Conservation (phyloP, 176 grass and related monocot genomes). For the Aegilops speltoides region DNA sequence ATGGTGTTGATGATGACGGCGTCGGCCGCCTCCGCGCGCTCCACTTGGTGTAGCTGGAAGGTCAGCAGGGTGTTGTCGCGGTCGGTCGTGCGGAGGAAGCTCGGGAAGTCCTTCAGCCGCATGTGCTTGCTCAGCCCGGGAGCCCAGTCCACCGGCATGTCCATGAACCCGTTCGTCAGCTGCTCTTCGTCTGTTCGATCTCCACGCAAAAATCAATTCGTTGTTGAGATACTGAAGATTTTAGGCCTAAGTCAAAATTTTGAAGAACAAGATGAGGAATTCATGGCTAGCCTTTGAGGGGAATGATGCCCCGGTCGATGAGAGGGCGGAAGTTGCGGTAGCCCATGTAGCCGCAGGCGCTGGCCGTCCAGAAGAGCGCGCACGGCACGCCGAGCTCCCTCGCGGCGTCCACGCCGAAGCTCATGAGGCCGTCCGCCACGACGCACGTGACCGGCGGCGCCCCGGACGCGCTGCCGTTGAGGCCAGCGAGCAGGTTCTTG, state of each 20-base stretch:
- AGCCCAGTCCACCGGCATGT: constrained; percentile 22
- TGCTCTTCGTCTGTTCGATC: constrained; percentile 21
- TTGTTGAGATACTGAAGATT: background rate
- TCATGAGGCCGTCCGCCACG: constrained; percentile 36
- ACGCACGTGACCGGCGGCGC: constrained; percentile 25
- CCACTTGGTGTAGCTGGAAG: constrained; percentile 26
- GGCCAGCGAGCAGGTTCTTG: constrained; percentile 15
- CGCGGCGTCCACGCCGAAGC: constrained; percentile 38
- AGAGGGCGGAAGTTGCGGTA: constrained; percentile 37
- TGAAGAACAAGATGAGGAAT: background rate
- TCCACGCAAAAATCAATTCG: too few relatives aligned
- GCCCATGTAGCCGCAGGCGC: constrained; percentile 41
- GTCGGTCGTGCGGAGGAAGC: constrained; percentile 22
- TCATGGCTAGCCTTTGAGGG: constrained; percentile 28
- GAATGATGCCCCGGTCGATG: constrained; percentile 32
- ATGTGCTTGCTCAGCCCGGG: constrained; percentile 42
- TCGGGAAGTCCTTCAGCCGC: constrained; percentile 37
- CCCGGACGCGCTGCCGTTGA: background rate
- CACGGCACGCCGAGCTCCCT: constrained; percentile 24
- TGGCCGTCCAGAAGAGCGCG: constrained; percentile 40
- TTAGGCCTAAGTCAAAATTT: background rate
- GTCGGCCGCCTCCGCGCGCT: background rate
- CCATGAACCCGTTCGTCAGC: constrained; percentile 36
- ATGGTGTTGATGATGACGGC: constrained; percentile 48
- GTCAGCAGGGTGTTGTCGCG: constrained; percentile 18